Conservation (phyloP, 441 rosid species). For the Mallotus japonicus region DNA sequence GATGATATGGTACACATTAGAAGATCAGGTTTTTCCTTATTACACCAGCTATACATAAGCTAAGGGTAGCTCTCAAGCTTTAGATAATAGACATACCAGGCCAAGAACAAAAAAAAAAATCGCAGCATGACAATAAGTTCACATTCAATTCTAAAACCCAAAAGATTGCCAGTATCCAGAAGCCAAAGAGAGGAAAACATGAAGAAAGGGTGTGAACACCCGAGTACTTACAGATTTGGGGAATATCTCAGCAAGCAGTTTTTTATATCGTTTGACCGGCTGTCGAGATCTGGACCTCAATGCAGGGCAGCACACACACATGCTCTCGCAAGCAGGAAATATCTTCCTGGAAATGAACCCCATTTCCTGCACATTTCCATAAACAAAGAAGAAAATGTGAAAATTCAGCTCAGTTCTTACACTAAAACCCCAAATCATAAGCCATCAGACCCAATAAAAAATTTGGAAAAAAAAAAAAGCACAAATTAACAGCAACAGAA, state of each 20-base stretch:
- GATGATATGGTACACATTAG: neutral
- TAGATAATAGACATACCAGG: neutral
- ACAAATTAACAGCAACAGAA: neutral
- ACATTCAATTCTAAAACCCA: neutral
- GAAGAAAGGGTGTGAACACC: neutral
- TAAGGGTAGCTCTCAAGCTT: neutral
- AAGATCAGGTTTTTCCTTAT: neutral
- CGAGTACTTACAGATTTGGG: slow-evolving; percentile 76
- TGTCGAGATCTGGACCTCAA: slow-evolving; percentile 97
- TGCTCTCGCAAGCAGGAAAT: slow-evolving; percentile 95
- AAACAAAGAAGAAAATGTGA: slow-evolving; percentile 1
- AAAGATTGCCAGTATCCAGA: too few relatives aligned
- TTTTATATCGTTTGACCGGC: slow-evolving; percentile 97
- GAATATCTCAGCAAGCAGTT: slow-evolving; percentile 86
- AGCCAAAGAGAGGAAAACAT: neutral
- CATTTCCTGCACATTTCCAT: slow-evolving; percentile 57
- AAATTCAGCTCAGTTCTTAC: neutral
- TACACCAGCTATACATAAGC: neutral
- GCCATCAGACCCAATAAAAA: neutral
- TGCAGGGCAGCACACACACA: slow-evolving; percentile 99
- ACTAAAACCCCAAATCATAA: neutral
- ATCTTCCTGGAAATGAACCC: slow-evolving; percentile 89
- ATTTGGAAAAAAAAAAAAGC: neutral
- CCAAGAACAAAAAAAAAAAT: neutral
- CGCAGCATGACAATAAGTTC: neutral